Conservation (phyloP, 306 rosid species). For the Oemleria cerasiformis region DNA sequence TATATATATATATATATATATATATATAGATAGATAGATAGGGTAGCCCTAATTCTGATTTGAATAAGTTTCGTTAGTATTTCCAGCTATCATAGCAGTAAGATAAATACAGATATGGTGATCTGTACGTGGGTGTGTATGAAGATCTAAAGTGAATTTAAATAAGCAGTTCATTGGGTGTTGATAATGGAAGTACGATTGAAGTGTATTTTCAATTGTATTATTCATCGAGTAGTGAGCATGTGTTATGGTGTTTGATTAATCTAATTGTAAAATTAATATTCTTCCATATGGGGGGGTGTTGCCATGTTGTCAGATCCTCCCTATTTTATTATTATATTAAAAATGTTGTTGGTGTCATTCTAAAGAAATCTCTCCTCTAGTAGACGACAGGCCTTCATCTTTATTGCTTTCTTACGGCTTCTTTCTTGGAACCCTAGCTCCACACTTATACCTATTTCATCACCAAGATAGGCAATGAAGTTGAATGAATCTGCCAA, state of each 20-base stretch:
- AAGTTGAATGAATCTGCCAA: not conserved
- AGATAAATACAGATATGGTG: not conserved
- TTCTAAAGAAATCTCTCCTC: not conserved
- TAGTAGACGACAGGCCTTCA: not conserved
- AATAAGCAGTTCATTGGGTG: constrained; percentile 38
- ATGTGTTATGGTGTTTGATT: constrained; percentile 15
- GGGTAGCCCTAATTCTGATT: no score
- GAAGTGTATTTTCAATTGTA: constrained; percentile 38
- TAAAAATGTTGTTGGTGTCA: not conserved
- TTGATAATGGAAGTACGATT: constrained; percentile 60
- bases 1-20: not conserved
- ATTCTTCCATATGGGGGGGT: not conserved
- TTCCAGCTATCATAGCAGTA: no score
- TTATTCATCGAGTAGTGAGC: constrained; percentile 36
- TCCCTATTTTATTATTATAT: not conserved
- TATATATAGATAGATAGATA: no score
- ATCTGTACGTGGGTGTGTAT: constrained; percentile 30
- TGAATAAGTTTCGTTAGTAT: no score
- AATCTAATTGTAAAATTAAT: not conserved
- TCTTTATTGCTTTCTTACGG: not conserved
- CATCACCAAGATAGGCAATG: not conserved
- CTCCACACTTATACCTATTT: not conserved
- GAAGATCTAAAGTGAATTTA: constrained; percentile 30
- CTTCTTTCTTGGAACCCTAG: not conserved
- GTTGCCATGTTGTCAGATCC: constrained; percentile 2